These are phyloP conservation scores for Pythium myriotylum DNA, from an alignment of 352 stramenopile genomes.

Conservation along the genomic window DNA sequence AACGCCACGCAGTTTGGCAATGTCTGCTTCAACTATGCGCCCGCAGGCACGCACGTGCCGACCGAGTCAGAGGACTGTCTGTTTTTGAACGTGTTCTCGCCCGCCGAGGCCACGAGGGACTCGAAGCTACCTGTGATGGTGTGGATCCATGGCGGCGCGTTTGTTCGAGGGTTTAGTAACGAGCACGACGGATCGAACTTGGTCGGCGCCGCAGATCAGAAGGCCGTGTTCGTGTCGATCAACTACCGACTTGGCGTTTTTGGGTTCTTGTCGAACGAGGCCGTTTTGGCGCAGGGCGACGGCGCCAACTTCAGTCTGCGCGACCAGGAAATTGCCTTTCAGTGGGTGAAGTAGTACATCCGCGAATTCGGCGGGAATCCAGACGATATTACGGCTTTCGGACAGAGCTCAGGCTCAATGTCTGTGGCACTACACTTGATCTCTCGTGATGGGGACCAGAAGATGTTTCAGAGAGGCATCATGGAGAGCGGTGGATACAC, in stretches of 20 bases:
- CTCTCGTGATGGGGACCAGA: constrained; percentile 14
- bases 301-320: constrained; percentile 34
- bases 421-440: constrained; percentile 15
- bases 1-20: constrained; percentile 10
- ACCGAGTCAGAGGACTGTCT: constrained; percentile 31
- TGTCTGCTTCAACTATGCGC: constrained; percentile 1
- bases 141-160: constrained; percentile 35
- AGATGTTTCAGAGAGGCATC: constrained; percentile 21
- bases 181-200: neutral
- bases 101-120: constrained; percentile 17
- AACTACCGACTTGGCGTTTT: constrained; percentile 43
- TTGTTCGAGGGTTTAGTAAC: constrained; percentile 20
- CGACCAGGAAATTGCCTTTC: constrained; percentile 31
- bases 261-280: constrained; percentile 18
- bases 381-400: constrained; percentile 33
- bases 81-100: constrained; percentile 39
- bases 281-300: neutral
- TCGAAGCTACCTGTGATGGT: constrained; percentile 37
- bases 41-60: neutral
- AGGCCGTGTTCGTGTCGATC: constrained; percentile 36
- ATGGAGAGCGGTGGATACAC: constrained; percentile 15
- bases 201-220: constrained; percentile 7
- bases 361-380: constrained; percentile 41
- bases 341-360: constrained; percentile 45
- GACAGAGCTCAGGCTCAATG: constrained; percentile 16